These are phyloP conservation scores for Phlebiopsis gigantea DNA, from an alignment of 768 basidiomycete species.

Conservation along the genomic window DNA sequence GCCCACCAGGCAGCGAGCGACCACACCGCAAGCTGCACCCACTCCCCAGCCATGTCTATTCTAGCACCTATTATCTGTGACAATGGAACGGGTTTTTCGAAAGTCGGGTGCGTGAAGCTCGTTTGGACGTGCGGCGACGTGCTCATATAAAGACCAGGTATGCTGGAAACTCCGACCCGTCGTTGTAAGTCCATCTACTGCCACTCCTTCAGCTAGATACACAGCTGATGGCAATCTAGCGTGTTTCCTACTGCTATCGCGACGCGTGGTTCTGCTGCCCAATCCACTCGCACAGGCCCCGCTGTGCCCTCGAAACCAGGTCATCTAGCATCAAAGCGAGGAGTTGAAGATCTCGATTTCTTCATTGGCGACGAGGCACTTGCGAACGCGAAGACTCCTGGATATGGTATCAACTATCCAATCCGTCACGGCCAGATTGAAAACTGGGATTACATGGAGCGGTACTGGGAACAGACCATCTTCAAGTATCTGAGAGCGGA, in stretches of 20 bases:
- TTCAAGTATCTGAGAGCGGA: conserved; percentile 99
- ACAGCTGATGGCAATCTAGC: conserved; percentile 32
- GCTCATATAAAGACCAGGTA: conserved; percentile 48
- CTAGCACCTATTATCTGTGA: conserved; percentile 96
- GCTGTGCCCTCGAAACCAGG: conserved; percentile 81
- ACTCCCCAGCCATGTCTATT: conserved; percentile 55
- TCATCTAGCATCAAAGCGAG: conserved; percentile 92
- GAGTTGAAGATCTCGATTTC: conserved; percentile 98
- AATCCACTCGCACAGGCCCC: conserved; percentile 61
- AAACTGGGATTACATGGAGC: conserved; percentile 98
- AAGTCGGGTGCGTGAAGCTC: conserved; percentile 73
- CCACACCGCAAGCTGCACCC: not conserved
- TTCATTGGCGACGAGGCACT: conserved; percentile 99
- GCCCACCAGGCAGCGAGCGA: conserved; percentile 4
- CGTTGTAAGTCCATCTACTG: conserved; percentile 65
- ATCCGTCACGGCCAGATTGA: conserved; percentile 98
- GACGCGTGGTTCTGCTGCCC: conserved; percentile 67
- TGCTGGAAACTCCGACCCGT: conserved; percentile 98
- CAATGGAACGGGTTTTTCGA: conserved; percentile 96
- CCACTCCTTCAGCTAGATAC: not conserved
- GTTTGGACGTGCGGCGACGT: not conserved
- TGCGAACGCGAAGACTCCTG: conserved; percentile 90
- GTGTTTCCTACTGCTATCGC: conserved; percentile 99
- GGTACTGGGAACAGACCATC: conserved; percentile 99
- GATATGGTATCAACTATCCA: conserved; percentile 93